Evolutionary conservation across 2,329 filamentous ascomycete species (phyloP), one percentile per base, ranked within the genome.

Genomic region (Aspergillus flavus): DNA sequence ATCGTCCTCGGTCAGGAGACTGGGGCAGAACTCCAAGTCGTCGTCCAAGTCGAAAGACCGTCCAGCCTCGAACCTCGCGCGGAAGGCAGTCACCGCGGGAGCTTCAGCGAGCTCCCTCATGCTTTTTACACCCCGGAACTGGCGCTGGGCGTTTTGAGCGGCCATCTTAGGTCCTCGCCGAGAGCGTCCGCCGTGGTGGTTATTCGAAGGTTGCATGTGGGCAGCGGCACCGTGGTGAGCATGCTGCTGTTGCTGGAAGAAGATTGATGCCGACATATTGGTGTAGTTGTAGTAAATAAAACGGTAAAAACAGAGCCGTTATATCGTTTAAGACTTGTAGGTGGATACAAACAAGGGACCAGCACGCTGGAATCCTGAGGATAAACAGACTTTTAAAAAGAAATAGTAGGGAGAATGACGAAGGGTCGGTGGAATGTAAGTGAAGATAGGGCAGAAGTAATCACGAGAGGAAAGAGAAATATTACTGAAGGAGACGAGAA

Each of bases 21-120:
- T 89, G 67, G 94, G 94, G 81, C 94, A 97, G 80, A 98, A 98
- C 79, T 97, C 91, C 81, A 97, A 86, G 78, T 98, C 94, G 77
- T 98, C 94, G 75, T 97, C 94, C 66, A 98, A 86, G 72, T 98
- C 94, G 75, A 98, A 98, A 11, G 94, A 97, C 64, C 93, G 89
- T 64, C 92, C 93, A 68, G 93, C 91, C 82, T 98, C 94, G 71
- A 96, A 96, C 75, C 93, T 90, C 70, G 88, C 88, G 71, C 94
- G 91, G 83, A 96, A 97, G 66, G 89, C 88, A 65, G 86, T 86
- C 64, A 96, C 84, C 57, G 89, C 87, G 23, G 88, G 88, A n/a
- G 90, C 85, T 79, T 96, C 93, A 71, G 89, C 89, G 67, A 93
- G 82, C 78, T 97, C 93, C 80, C 96, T 94, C 81, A 94, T 92